phyloP scores from a whole-genome alignment of 805 yeast genomes.

The Wickerhamiella siamensis region DNA sequence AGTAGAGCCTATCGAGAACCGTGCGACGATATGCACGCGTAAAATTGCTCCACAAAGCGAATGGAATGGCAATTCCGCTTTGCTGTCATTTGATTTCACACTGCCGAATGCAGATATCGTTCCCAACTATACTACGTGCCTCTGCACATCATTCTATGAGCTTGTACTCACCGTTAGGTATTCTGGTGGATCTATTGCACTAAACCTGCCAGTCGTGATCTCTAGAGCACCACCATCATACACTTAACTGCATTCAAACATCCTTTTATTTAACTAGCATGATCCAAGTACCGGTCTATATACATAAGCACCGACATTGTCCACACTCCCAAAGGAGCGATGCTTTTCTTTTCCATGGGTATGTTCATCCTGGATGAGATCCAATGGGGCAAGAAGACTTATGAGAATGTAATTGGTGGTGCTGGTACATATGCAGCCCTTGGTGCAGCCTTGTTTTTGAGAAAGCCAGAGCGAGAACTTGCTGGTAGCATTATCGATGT shows the following conservation, averaged over 20 bases:
- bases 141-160: neutral
- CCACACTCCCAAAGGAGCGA: too few species aligned
- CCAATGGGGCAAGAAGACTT: slow-evolving; percentile 33
- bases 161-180: neutral
- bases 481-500: slow-evolving; percentile 65
- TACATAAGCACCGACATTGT: too few species aligned
- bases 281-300: neutral
- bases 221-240: neutral
- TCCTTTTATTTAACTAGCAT: neutral
- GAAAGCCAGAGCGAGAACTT: slow-evolving; percentile 23
- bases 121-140: neutral
- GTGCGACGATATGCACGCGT: neutral
- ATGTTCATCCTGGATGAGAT: slow-evolving; percentile 87
- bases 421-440: slow-evolving; percentile 73
- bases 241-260: neutral
- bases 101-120: neutral
- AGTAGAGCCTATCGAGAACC: neutral
- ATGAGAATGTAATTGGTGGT: slow-evolving; percentile 59
- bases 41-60: neutral
- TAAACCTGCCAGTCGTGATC: neutral
- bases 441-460: slow-evolving; percentile 49
- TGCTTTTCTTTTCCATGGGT: slow-evolving; percentile 52
- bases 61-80: neutral
- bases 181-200: neutral
- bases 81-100: neutral